Percentiles rank a stretch among this genome's conserved stretches.
Conservation (phyloP, 345 rosid species). For the Hevea brasiliensis region DNA sequence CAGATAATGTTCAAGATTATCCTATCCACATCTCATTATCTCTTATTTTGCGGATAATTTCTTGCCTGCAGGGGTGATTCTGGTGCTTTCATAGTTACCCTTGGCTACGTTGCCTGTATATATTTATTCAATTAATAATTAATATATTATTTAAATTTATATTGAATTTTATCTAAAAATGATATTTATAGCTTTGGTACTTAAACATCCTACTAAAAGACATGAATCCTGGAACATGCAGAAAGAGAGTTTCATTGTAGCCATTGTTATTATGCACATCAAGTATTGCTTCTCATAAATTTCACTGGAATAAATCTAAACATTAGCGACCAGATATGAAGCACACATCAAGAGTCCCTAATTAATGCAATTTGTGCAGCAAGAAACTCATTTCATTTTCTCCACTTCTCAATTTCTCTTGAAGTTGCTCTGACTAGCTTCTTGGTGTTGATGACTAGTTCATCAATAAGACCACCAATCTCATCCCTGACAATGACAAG, state of each 20-base stretch:
- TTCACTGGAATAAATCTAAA: too few relatives aligned
- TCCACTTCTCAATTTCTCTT: conserved; percentile 83
- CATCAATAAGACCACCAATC: conserved; percentile 60
- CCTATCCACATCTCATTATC: conserved; percentile 15
- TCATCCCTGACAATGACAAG: conserved; percentile 51
- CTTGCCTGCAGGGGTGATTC: too few relatives aligned
- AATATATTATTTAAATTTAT: too few relatives aligned
- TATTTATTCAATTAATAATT: too few relatives aligned
- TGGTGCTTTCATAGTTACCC: not conserved
- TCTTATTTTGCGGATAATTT: conserved; percentile 12
- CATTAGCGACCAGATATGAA: not conserved
- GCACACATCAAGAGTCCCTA: not conserved
- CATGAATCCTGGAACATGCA: too few relatives aligned
- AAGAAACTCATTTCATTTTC: conserved; percentile 43
- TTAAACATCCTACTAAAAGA: too few relatives aligned
- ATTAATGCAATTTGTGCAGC: not conserved
- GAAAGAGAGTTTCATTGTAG: too few relatives aligned
- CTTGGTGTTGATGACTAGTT: conserved; percentile 58
- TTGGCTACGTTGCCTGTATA: not conserved
- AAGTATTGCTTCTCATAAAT: too few relatives aligned
- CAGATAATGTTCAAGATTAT: conserved; percentile 8
- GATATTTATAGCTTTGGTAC: too few relatives aligned
- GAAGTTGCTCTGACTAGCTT: conserved; percentile 62
- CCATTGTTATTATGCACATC: too few relatives aligned
- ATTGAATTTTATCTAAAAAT: too few relatives aligned